Evolutionary conservation across 768 basidiomycete genomes (phyloP).

Genomic region (Sporobolomyces pararoseus): DNA sequence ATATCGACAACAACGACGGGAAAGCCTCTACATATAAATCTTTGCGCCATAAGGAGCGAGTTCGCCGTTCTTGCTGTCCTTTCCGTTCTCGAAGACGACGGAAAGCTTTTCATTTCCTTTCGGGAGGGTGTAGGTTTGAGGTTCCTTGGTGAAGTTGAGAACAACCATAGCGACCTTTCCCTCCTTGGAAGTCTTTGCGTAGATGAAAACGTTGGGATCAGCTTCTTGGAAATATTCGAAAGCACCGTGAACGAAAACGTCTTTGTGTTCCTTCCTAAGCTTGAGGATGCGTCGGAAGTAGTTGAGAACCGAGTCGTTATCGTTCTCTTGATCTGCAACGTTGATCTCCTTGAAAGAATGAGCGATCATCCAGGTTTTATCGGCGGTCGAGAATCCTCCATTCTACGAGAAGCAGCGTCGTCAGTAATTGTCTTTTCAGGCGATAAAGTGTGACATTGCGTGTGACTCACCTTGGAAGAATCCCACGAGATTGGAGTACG

Average conservation of each 20-base stretch:
- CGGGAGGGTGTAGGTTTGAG: slow-evolving; percentile 11
- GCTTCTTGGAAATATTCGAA: slow-evolving; percentile 54
- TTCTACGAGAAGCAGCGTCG: not conserved
- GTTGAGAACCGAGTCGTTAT: slow-evolving; percentile 55
- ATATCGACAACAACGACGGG: too few species aligned
- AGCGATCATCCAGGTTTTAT: slow-evolving; percentile 37
- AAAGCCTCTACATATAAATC: slow-evolving; percentile 16
- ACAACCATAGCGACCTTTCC: slow-evolving; percentile 48
- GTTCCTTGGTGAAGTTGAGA: slow-evolving; percentile 45
- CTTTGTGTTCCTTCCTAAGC: slow-evolving; percentile 58
- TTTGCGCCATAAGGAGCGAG: slow-evolving; percentile 5
- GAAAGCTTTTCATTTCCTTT: slow-evolving; percentile 6
- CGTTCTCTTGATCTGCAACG: slow-evolving; percentile 54
- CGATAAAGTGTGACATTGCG: not conserved
- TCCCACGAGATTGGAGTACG: slow-evolving; percentile 58
- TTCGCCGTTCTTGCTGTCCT: not conserved
- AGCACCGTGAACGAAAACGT: slow-evolving; percentile 63
- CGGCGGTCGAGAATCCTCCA: slow-evolving; percentile 22
- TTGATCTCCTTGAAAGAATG: slow-evolving; percentile 39
- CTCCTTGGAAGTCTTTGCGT: slow-evolving; percentile 51
- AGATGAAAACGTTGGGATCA: slow-evolving; percentile 60
- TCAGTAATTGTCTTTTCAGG: not conserved
- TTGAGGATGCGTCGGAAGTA: slow-evolving; percentile 63
- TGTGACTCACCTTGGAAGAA: not conserved
- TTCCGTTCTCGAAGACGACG: not conserved